Base-by-base conservation (phyloP, 169 alveolate genomes). In the Cryptosporidium parvum region DNA sequence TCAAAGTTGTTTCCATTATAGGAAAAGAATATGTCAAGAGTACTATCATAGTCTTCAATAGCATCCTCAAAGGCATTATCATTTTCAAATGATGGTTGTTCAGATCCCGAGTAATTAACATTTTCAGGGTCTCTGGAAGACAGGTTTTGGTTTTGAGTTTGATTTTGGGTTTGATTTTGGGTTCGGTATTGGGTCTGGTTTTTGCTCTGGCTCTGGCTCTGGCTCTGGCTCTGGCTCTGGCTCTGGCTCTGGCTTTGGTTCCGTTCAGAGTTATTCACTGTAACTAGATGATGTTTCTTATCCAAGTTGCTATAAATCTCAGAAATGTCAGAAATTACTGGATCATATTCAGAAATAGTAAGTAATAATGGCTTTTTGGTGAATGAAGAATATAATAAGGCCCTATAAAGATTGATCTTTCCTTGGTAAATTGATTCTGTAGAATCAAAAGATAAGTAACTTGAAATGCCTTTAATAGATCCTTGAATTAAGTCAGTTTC, bases 31-130 rank as follows among this genome's bases (percentile, higher is more conserved):
- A 80, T 51, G 1, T 80, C 89, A 10, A 80, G 31, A n/a, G 89
- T 80, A 16, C 68, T 80, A 8, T 80, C 89, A 80, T 80, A 80
- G 16, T 80, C 89, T 39, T 80, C 89, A 35, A 80, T 26, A 9
- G 89, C 89, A 80, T 80, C 89, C 9, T 29, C 89, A 80, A 62
- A 80, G 2, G 48, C 59, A 39, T 62, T 23, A 35, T 80, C 89
- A 80, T 59, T 73, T 6, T 73, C 86, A 58, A 59, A 37, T 26
- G 71, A 65, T 35, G 52, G 29, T 6, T 23, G 35, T 4, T 56
- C 67, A 42, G 48, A 42, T 6, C 48, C 16, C 67, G 23, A 23
- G 23, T 9, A 56, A 26, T 56, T 56, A 21, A 21, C 21, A 26
- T 56, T 5, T 10, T 56, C 67, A n/a, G 37, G 35, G 6, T 56